Evolutionary conservation across 73 alveolate species (phyloP), one percentile per base, ranked within the genome.

Genomic region (Symbiodinium natans): DNA sequence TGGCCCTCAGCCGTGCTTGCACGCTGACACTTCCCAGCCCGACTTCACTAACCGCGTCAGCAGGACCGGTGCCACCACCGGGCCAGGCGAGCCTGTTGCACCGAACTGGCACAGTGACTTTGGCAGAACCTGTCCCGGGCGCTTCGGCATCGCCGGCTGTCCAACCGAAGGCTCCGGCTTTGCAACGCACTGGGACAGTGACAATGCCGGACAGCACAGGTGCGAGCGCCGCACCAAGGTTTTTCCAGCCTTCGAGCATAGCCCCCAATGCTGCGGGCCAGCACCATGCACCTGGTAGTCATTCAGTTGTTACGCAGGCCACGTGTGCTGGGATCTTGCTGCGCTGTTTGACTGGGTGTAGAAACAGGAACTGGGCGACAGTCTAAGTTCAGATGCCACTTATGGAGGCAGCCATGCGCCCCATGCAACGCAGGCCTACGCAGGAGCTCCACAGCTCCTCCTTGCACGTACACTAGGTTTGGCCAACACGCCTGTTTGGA

Each of bases 171-270:
- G 80, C 80, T 63, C 36, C 29, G 80, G 36, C 80, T 2, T 29
- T 63, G 80, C 80, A 63, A 36, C 80, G 80, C 13, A n/a, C 80
- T 63, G 80, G 80, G 80, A 63, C 80, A 23, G 80, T 63, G 80
- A 63, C 80, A 36, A 3, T 63, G 80, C 80, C 80, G 36, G 80
- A 63, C 80, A 23, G 80, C 80, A 25, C 40, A 9, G 27, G 36
- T 23, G 80, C 80, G 36, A 63, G 80, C 19, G 80, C 80, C 1
- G 80, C 38, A 63, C 80, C 80, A 15, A 13, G 17, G 71, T 52
- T 52, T 52, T 29, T 52, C 71, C 71, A 52, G 71, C 71, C 2
- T 29, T 29, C n/a, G n/a, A n/a, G n/a, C n/a, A n/a, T n/a, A 46
- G 59, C 59, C 6, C 59, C 59, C 59, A 46, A 6, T 46, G 59